Evolutionary conservation across 805 yeast species (phyloP), one percentile per base, ranked within the genome.

Genomic region (Scheffersomyces lignosus): DNA sequence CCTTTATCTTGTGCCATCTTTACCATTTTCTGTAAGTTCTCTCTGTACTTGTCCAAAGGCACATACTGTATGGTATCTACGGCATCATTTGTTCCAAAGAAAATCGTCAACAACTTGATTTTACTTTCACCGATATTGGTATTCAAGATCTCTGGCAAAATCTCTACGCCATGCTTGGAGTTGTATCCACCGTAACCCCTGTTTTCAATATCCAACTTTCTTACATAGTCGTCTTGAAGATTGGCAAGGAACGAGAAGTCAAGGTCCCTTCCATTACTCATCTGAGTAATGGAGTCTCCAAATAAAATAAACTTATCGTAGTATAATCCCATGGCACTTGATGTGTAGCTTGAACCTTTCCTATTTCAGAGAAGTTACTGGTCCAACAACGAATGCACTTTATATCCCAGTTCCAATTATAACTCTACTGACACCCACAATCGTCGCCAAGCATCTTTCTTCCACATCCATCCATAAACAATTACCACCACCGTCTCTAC

Each of bases 161-260:
- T 44, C 1, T 43, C 28, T 7, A 66, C 51, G 0, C 77, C 88
- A 62, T 81, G 81, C 23, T 78, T 74, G 0, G 89, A 62, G 47
- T 74, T 86, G 62, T 86, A 89, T 0, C 97, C 96, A 1, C 79
- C 54, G 51, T 66, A 87, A 0, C 97, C 97, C 40, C 96, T 67
- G 27, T 77, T 80, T 1, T 88, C 52, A 2, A 90, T 65, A 45
- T 87, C 91, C 31, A 87, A 48, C 51, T 70, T 76, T 30, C 96
- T 70, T 2, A 70, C 59, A 54, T 86, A 85, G 13, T 27, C 22
- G 18, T 67, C 51, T 26, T 63, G 70, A 17, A 83, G 51, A 0
- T 75, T 80, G 0, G 83, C 69, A 2, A 78, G 80, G 18, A 74
- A 53, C 4, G 71, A 64, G 51, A 77, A 80, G n/a, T 62, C 51